Evolutionary conservation across 2,329 filamentous ascomycete genomes (phyloP), one percentile per base, ranked within the genome.

Genomic region (Tolypocladium pustulatum): DNA sequence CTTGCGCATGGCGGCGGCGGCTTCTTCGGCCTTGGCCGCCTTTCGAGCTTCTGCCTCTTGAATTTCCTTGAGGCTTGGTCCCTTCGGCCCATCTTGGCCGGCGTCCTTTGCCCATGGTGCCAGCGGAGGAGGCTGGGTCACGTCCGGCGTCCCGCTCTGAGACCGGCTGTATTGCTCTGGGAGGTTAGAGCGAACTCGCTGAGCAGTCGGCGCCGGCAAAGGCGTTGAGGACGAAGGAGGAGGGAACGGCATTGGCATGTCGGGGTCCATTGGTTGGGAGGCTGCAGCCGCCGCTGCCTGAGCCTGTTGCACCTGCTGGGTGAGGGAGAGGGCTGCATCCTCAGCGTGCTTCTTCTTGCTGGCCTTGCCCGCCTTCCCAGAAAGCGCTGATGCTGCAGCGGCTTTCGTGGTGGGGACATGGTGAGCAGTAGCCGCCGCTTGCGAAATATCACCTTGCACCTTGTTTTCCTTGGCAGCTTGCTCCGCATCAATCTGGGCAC

Each of bases 61-160:
- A 30, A 99, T 99, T 69, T 99, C 92, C 75, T 91, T 96, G 62
- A 99, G 78, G 61, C 92, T 97, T 2, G 93, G 94, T 0, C 91
- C 92, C 72, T 90, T 95, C 46, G 90, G 85, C 30, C 81, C 76
- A 61, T 85, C 81, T 6, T 79, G 75, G 55, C 89, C 87, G 3
- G 83, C 82, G 63, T 97, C 91, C 71, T 94, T 94, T 6, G 94
- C 94, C 94, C 94, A 99, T 0, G 94, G 94, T 0, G 94, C 94
- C 64, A 97, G 77, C 0, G 93, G 90, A 4, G 91, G 84, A 2
- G 82, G 79, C 62, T 81, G 77, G 12, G 74, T 68, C 1, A 73
- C 69, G 51, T 86, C 84, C 2, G 90, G 92, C 0, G 91, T 95
- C 63, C 89, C 88, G 1, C 88, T 90, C 62, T 86, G 87, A 30